Evolutionary conservation across 2,329 filamentous ascomycete genomes (phyloP).

Genomic region (Diplocarpon rosae): DNA sequence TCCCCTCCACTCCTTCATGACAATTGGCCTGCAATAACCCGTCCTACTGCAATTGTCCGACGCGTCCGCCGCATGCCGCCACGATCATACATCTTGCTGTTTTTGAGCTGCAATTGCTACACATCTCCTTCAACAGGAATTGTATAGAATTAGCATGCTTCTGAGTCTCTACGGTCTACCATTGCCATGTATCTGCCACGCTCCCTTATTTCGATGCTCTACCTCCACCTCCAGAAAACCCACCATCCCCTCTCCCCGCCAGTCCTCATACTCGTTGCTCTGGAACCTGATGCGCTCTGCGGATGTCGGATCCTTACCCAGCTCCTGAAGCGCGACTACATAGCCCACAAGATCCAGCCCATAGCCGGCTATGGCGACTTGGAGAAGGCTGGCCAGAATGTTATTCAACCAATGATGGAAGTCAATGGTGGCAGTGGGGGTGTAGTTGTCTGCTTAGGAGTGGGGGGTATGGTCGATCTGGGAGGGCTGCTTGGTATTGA

Average conservation of each 20-base stretch:
- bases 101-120: not conserved
- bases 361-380: conserved; percentile 89
- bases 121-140: not conserved
- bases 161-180: not conserved
- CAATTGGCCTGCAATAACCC: no score
- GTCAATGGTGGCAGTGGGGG: conserved; percentile 75
- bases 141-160: conserved; percentile 1
- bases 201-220: conserved; percentile 78
- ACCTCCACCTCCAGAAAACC: conserved; percentile 75
- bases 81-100: not conserved
- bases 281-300: conserved; percentile 91
- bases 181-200: conserved; percentile 83
- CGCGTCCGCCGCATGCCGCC: not conserved
- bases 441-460: conserved; percentile 82
- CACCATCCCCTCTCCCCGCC: conserved; percentile 86
- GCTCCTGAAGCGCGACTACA: conserved; percentile 94
- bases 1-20: no score
- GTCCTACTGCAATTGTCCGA: no score
- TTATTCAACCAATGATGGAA: conserved; percentile 79
- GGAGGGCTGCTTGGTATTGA: conserved; percentile 69
- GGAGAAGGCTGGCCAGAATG: conserved; percentile 62
- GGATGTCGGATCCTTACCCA: conserved; percentile 88
- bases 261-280: conserved; percentile 81
- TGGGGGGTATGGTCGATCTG: conserved; percentile 84
- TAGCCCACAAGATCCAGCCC: conserved; percentile 93